Percentiles rank a stretch among this genome's conserved stretches.
Conservation (phyloP, 2,329 filamentous ascomycete species). For the Triangularia setosa region DNA sequence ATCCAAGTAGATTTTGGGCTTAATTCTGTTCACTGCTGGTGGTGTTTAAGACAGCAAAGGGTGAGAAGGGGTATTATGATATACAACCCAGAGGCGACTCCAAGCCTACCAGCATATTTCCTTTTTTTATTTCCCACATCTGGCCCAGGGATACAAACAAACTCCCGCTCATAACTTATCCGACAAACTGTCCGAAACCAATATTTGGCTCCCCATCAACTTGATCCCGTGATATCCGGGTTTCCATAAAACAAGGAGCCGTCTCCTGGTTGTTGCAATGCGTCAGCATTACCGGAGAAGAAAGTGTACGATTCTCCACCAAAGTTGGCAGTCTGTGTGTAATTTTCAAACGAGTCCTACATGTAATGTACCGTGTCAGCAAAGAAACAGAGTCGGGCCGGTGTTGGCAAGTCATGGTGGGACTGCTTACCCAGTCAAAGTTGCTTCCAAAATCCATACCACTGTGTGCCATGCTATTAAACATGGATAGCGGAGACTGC, state of each 20-base stretch:
- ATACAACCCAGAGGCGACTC: slow-evolving; percentile 1
- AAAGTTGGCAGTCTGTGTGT: slow-evolving; percentile 53
- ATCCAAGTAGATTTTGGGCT: neutral
- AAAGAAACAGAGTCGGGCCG: slow-evolving; percentile 1
- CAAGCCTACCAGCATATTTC: neutral
- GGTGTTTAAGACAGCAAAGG: neutral
- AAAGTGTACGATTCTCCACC: slow-evolving; percentile 52
- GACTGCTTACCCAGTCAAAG: slow-evolving; percentile 55
- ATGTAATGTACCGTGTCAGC: slow-evolving; percentile 21
- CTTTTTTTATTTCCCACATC: neutral
- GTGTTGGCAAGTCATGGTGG: neutral
- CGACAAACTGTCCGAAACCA: neutral
- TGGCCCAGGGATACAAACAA: neutral
- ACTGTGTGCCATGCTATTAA: slow-evolving; percentile 40
- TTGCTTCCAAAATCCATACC: slow-evolving; percentile 46
- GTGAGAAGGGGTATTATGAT: slow-evolving; percentile 1
- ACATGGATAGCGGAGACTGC: slow-evolving; percentile 51
- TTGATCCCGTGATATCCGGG: slow-evolving; percentile 11
- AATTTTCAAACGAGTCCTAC: slow-evolving; percentile 55
- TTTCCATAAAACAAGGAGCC: slow-evolving; percentile 13
- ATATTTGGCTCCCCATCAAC: neutral
- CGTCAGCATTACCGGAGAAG: slow-evolving; percentile 37
- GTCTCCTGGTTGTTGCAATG: slow-evolving; percentile 14
- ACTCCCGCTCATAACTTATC: neutral
- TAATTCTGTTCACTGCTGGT: neutral